Evolutionary conservation across 2,329 filamentous ascomycete species (phyloP), one percentile per base, ranked within the genome.

Genomic region (Nothomitra cinnamomea): DNA sequence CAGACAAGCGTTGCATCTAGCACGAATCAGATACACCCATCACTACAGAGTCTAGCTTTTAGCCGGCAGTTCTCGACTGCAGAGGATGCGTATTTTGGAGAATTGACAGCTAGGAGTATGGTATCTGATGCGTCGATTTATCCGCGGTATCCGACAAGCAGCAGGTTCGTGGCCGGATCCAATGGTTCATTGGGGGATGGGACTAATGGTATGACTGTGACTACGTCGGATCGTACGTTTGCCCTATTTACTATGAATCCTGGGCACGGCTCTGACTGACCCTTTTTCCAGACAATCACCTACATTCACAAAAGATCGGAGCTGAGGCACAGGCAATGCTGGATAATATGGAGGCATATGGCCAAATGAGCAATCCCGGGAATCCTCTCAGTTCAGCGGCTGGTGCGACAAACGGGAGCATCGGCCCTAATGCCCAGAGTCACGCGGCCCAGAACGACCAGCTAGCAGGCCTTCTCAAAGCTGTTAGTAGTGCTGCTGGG

Each of bases 391-490:
- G 10, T n/a, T 1, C 19, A 13, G 28, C 28, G 10, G 35, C 22
- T 8, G 19, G 50, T 15, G 50, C 15, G 15, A n/a, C 21, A 13
- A 49, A 17, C 32, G 45, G 45, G 21, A 35, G 6, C 21, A 8
- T 35, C n/a, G 5, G 24, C 28, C 17, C 45, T 17, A 28, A 19
- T 49, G n/a, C 25, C n/a, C 25, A 52, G 28, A 24, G 21, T 21
- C 35, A 42, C 17, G 22, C 50, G 36, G 22, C 40, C 19, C 32
- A 42, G 19, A 47, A 32, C n/a, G 49, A 52, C 35, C 53, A 55
- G 36, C 49, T 55, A 32, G 53, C 48, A 25, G 48, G 53, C n/a
- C 53, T 55, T 42, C 42, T 55, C 19, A 45, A 45, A 47, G 53
- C 50, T 40, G 53, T 51, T 4, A 52, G 38, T 36, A 51, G 35